Conservation (phyloP, 257 asterid genomes). For the Solanum infundibuliforme region DNA sequence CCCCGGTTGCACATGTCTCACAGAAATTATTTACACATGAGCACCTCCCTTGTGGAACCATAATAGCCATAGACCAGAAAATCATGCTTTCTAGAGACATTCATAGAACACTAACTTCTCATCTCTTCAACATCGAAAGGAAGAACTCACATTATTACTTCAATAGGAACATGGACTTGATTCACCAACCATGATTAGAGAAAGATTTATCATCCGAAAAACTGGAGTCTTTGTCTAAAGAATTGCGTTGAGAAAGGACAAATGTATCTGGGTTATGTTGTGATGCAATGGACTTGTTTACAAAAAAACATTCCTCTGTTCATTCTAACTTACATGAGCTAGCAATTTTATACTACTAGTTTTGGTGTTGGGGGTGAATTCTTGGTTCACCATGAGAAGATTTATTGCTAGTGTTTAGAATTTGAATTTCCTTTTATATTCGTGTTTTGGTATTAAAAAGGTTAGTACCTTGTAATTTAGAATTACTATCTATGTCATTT, state of each 20-base stretch:
- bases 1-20: constrained; percentile 57
- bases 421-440: background rate
- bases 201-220: background rate
- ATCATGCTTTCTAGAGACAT: constrained; percentile 24
- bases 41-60: constrained; percentile 20
- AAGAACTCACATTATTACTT: background rate
- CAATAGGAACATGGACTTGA: background rate
- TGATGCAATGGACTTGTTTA: background rate
- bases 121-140: constrained; percentile 28
- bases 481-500: too few relatives aligned
- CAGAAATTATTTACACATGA: constrained; percentile 53
- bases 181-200: background rate
- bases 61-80: background rate
- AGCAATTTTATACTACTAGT: background rate
- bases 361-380: background rate
- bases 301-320: background rate
- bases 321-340: background rate
- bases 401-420: background rate
- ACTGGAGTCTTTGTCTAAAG: background rate
- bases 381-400: background rate
- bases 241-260: background rate
- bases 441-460: background rate
- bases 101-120: constrained; percentile 43
- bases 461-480: too few relatives aligned
- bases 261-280: background rate